Conservation (phyloP, 163 green algal genomes). For the Chlorella variabilis region DNA sequence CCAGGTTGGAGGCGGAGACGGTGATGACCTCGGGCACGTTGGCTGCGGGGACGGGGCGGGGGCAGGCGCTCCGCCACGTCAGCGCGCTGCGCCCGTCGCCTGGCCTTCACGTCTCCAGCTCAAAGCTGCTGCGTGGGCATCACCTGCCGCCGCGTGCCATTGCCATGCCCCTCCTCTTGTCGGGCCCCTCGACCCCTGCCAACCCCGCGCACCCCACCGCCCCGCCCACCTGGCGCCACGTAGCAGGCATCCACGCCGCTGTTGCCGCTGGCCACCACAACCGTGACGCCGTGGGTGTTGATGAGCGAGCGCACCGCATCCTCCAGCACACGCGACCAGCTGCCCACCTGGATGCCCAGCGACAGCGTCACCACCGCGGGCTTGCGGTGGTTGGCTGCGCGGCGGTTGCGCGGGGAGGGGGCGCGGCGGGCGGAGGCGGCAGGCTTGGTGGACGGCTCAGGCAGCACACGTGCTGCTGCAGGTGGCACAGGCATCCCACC, state of each 20-base stretch:
- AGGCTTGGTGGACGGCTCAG: not conserved
- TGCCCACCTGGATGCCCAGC: constrained; percentile 72
- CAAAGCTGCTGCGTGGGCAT: no score
- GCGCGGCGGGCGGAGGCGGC: not conserved
- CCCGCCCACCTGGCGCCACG: constrained; percentile 49
- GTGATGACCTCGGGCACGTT: constrained; percentile 64
- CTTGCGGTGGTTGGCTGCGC: constrained; percentile 49
- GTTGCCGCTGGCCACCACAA: constrained; percentile 62
- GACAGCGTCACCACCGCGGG: constrained; percentile 84
- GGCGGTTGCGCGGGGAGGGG: not conserved
- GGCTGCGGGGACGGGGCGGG: constrained; percentile 6
- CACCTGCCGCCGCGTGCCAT: no score
- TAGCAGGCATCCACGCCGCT: constrained; percentile 54
- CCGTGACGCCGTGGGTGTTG: constrained; percentile 46
- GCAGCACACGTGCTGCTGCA: no score
- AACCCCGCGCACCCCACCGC: no score
- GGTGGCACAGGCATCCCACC: not conserved
- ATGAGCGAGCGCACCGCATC: constrained; percentile 49
- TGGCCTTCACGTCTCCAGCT: no score
- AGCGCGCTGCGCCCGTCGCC: no score
- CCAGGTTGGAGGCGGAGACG: constrained; percentile 60
- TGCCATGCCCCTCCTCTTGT: no score
- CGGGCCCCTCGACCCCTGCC: no score
- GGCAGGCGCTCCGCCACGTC: no score
- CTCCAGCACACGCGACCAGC: constrained; percentile 52